Conservation (phyloP, 805 yeast species). For the Ogataea naganishii region DNA sequence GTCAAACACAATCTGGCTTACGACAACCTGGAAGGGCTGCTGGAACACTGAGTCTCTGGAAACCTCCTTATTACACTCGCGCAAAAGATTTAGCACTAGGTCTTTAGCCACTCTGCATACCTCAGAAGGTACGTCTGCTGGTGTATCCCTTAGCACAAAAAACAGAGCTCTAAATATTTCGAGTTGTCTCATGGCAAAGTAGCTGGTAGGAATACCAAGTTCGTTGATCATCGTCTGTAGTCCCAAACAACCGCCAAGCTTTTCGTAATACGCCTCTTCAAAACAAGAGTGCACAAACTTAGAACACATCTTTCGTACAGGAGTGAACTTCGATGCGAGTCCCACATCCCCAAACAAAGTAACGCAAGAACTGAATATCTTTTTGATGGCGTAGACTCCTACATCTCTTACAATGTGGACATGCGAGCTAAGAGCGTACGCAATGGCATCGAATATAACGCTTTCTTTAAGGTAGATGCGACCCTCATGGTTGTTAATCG, state of each 20-base stretch:
- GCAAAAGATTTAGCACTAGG: slow-evolving; percentile 55
- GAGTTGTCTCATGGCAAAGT: slow-evolving; percentile 71
- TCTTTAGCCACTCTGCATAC: slow-evolving; percentile 67
- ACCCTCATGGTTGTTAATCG: slow-evolving; percentile 76
- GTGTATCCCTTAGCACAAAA: slow-evolving; percentile 85
- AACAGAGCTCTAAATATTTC: slow-evolving; percentile 82
- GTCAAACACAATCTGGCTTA: slow-evolving; percentile 88
- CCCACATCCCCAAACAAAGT: slow-evolving; percentile 60
- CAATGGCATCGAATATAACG: slow-evolving; percentile 64
- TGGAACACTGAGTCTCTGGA: slow-evolving; percentile 55
- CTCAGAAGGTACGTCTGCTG: slow-evolving; percentile 75
- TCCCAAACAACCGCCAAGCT: slow-evolving; percentile 86
- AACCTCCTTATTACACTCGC: slow-evolving; percentile 54
- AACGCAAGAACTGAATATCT: slow-evolving; percentile 52
- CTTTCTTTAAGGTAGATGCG: slow-evolving; percentile 58
- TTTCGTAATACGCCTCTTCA: slow-evolving; percentile 78
- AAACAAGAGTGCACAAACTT: slow-evolving; percentile 87
- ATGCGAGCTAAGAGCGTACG: slow-evolving; percentile 74
- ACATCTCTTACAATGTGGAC: slow-evolving; percentile 58
- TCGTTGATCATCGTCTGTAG: slow-evolving; percentile 65
- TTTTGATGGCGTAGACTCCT: slow-evolving; percentile 60
- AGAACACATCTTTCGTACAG: slow-evolving; percentile 67
- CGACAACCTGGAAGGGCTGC: slow-evolving; percentile 70
- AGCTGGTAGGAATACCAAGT: slow-evolving; percentile 54
- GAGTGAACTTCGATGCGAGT: slow-evolving; percentile 61